Base-by-base conservation (phyloP, 2,329 filamentous ascomycete species). In the Scedosporium apiospermum region DNA sequence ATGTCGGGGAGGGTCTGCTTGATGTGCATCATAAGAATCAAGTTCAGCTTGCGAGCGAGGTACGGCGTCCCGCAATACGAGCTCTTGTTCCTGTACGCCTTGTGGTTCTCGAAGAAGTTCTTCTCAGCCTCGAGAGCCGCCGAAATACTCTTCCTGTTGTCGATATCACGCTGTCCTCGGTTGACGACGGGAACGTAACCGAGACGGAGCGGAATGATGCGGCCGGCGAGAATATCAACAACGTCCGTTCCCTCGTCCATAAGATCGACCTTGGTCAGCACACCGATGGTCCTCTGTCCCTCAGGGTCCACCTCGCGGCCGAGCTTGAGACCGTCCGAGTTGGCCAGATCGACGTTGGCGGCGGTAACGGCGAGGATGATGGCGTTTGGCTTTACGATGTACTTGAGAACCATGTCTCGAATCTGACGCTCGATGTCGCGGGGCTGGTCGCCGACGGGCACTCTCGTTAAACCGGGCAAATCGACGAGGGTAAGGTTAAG, bases 11-110 rank as follows among this genome's bases (percentile, higher is more conserved):
- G 84, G 1, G 95, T 99, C 80, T 99, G 93, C 79, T 99, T 99
- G 81, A 99, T 99, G 80, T 99, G 95, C 95, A 99, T 99, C 93
- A 99, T 98, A 69, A 99, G 84, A 72, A 99, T 98, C 71, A 99
- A 82, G 77, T 99, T 99, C 65, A 99, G 85, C 78, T 99, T 99
- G 68, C 93, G 88, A 3, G 95, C 95, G 64, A 99, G 82, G 73
- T 99, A 99, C 3, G 95, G 95, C 3, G 95, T 99, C 75, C 95
- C 95, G 76, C 95, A 99, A 82, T 99, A 99, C 5, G 93, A 90
- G 73, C 91, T 93, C 86, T 99, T 99, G 79, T 98, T 99, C 65
- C 93, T 86, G 77, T 99, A 99, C 41, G 95, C 93, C 79, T 96
- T 96, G 84, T 99, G 95, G 76, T 93, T 93, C 71, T 99, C 95